phyloP scores from a whole-genome alignment of 2,329 filamentous ascomycete genomes.

The Botrytis galanthina region DNA sequence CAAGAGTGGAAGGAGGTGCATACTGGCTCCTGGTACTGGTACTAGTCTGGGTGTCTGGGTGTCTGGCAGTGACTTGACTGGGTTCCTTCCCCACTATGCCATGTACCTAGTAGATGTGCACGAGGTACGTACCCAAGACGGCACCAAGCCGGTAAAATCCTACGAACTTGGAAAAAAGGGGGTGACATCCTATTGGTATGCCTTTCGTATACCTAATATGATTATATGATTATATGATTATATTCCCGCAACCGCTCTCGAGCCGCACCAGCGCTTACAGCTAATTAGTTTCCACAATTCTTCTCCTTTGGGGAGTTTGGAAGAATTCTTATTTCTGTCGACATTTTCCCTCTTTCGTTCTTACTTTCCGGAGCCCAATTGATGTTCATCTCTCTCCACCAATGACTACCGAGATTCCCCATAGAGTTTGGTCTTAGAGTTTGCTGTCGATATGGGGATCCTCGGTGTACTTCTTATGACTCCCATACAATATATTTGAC shows the following conservation, averaged over 20 bases:
- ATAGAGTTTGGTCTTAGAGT: background rate
- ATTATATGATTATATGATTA: background rate
- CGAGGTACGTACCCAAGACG: background rate
- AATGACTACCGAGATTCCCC: background rate
- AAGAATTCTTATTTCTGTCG: background rate
- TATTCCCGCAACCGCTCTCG: background rate
- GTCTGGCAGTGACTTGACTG: too few relatives aligned
- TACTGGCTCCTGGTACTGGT: background rate
- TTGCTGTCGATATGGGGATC: background rate
- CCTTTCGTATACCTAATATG: too few relatives aligned
- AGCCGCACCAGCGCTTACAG: background rate
- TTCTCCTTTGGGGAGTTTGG: background rate
- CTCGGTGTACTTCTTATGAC: background rate
- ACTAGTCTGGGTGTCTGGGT: too few relatives aligned
- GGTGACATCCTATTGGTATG: background rate
- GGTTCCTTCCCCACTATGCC: background rate
- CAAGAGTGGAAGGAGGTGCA: background rate
- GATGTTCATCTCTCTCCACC: background rate
- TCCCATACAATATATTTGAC: background rate
- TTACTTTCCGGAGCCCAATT: background rate
- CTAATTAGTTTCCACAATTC: background rate
- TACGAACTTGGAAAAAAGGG: background rate
- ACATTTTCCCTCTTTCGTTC: background rate
- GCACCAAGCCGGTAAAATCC: background rate
- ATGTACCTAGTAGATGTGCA: background rate